Base-by-base conservation (phyloP, 1,139 yeast genomes). In the Saccharomyces hybrid region DNA sequence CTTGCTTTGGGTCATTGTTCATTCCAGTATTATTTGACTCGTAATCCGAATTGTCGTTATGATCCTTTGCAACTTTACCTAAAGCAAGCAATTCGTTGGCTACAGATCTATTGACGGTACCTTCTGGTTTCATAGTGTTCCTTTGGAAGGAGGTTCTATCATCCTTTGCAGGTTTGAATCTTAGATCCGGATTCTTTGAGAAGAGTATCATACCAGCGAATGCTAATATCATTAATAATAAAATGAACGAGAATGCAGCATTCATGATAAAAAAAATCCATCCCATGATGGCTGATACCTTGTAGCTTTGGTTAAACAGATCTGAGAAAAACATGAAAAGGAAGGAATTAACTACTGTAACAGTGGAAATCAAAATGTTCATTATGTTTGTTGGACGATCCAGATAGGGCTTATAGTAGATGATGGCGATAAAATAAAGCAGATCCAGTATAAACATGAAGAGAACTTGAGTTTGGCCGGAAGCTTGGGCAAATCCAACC, bases 61-160 rank as follows among this genome's bases (percentile, higher is more conserved):
- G 95, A 57, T 83, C 87, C 66, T 82, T 85, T 2, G 91, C 93
- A n/a, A 88, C 84, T 16, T 76, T 55, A 52, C 69, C 70, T 46
- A 67, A 52, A 0, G 70, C 70, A 48, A 58, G 29, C 44, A 62
- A 54, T 70, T 86, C 95, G 54, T 81, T 82, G 24, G 81, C 77
- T 28, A 42, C 54, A 8, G 52, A 38, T 58, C 49, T 38, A 28
- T 48, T 32, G 50, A 51, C 50, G 42, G 8, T 47, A 34, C 21
- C 52, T 50, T 29, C 31, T 52, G 34, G 56, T 55, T 70, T 85
- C 91, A 54, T 80, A 82, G 28, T 79, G 76, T 47, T 50, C 66
- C 81, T 78, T 68, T 84, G 89, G 81, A 86, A 86, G 2, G 91
- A 84, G 19, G 87, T 81, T 77, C 93, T 80, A 67, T 86, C 95